These are phyloP conservation scores for Vitis labrusca DNA, from an alignment of 164 flowering plant species.

Conservation along the genomic window DNA sequence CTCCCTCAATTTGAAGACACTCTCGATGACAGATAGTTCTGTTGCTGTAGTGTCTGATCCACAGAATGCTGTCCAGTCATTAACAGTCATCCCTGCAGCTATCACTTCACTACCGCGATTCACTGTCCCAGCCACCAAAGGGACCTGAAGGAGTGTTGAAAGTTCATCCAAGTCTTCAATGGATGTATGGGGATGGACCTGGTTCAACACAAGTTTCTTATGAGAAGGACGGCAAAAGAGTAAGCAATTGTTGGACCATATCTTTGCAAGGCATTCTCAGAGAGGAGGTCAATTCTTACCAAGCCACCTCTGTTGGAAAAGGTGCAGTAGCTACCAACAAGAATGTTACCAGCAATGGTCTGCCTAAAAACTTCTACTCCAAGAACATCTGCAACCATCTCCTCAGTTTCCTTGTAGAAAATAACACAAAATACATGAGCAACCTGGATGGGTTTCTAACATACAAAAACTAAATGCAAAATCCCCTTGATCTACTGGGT, in stretches of 20 bases:
- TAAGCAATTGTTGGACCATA: not conserved
- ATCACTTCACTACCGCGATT: slow-evolving; percentile 93
- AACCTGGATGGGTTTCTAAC: not conserved
- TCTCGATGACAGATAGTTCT: slow-evolving; percentile 87
- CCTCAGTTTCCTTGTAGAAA: slow-evolving; percentile 77
- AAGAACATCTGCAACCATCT: slow-evolving; percentile 88
- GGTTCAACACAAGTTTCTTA: slow-evolving; percentile 12
- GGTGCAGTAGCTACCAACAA: slow-evolving; percentile 89
- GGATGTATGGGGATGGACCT: slow-evolving; percentile 97
- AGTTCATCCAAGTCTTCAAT: slow-evolving; percentile 94
- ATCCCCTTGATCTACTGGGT: too few species aligned
- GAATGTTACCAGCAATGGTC: slow-evolving; percentile 91
- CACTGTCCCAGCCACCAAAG: slow-evolving; percentile 91
- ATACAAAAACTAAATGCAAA: too few species aligned
- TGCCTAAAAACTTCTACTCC: slow-evolving; percentile 95
- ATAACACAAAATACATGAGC: not conserved
- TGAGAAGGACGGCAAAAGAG: too few species aligned
- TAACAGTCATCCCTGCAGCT: slow-evolving; percentile 80
- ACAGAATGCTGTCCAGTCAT: slow-evolving; percentile 95
- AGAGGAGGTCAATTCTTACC: slow-evolving; percentile 43
- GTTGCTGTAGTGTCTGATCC: slow-evolving; percentile 97
- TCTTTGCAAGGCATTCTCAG: too few species aligned
- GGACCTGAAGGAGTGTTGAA: slow-evolving; percentile 93
- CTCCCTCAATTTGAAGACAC: slow-evolving; percentile 88
- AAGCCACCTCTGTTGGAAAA: slow-evolving; percentile 86